Base-by-base conservation (phyloP, 225 moss, liverwort and hornwort species). In the Thuidium tamariscinum region DNA sequence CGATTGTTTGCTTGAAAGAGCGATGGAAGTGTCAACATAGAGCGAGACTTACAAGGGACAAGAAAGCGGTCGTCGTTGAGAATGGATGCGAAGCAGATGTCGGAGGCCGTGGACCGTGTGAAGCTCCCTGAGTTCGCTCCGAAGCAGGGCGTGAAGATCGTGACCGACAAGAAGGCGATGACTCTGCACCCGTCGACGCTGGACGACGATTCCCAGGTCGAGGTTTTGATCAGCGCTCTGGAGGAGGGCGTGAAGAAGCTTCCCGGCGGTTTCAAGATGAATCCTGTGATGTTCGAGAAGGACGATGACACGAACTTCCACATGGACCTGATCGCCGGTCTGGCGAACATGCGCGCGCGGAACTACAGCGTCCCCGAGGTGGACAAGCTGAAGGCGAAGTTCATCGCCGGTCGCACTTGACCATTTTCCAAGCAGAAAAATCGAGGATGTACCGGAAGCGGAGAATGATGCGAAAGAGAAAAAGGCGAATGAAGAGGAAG, bases 381-480 rank as follows among this genome's bases (percentile, higher is more conserved):
- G 36, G 94, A 94, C 88, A 94, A 93, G 80, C 93, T 94, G 83
- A 94, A 94, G 84, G 94, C 94, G n/a, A 94, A 94, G 85, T 94
- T 94, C 32, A 94, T 94, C 9, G 94, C 94, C 1, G 93, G 94
- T 5, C 94, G 94, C 61, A 94, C n/a, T n/a, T n/a, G n/a, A n/a
- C n/a, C n/a, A n/a, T n/a, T n/a, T n/a, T n/a, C n/a, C n/a, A n/a
- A n/a, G n/a, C n/a, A n/a, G n/a, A n/a, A n/a, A n/a, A n/a, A n/a
- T n/a, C n/a, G n/a, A n/a, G n/a, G n/a, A n/a, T n/a, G n/a, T n/a
- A n/a, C n/a, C n/a, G n/a, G n/a, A n/a, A n/a, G n/a, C n/a, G n/a
- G n/a, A n/a, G n/a, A n/a, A n/a, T n/a, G n/a, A n/a, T n/a, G n/a
- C n/a, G n/a, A n/a, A n/a, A n/a, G n/a, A n/a, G n/a, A n/a, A n/a